Evolutionary conservation across 2,329 filamentous ascomycete genomes (phyloP).

Genomic region (Aspergillus brunneoviolaceus): DNA sequence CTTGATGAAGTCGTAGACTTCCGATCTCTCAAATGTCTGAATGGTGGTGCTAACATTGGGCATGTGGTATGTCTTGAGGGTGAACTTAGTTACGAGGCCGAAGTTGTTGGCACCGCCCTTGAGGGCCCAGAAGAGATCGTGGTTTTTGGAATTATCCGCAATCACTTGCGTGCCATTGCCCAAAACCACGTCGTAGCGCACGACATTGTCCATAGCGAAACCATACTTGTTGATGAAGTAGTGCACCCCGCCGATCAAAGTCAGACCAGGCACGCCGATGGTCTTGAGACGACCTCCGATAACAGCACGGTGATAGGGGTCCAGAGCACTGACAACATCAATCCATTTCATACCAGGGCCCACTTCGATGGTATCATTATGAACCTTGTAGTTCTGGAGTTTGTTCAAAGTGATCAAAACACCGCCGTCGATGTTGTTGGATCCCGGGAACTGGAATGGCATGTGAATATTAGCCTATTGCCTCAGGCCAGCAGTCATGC

Average conservation of each 20-base stretch:
- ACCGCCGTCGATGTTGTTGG: slow-evolving; percentile 34
- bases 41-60: slow-evolving; percentile 34
- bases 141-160: neutral
- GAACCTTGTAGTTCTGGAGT: slow-evolving; percentile 24
- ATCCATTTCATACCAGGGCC: slow-evolving; percentile 31
- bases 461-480: too few relatives aligned
- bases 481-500: too few relatives aligned
- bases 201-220: slow-evolving; percentile 26
- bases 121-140: slow-evolving; percentile 8
- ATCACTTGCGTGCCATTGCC: neutral
- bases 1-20: slow-evolving; percentile 25
- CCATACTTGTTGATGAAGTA: slow-evolving; percentile 35
- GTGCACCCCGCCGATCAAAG: slow-evolving; percentile 36
- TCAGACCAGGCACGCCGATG: slow-evolving; percentile 39
- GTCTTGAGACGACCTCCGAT: slow-evolving; percentile 34
- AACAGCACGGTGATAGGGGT: slow-evolving; percentile 23
- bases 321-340: slow-evolving; percentile 30
- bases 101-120: slow-evolving; percentile 13
- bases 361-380: slow-evolving; percentile 25
- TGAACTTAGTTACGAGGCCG: slow-evolving; percentile 9
- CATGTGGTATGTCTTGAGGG: slow-evolving; percentile 23
- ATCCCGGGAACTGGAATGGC: slow-evolving; percentile 22
- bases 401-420: slow-evolving; percentile 29
- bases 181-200: slow-evolving; percentile 7
- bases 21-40: slow-evolving; percentile 31